Evolutionary conservation across 1,284 basidiomycete genomes (phyloP), one percentile per base, ranked within the genome.

Genomic region (Cryptococcus floricola): DNA sequence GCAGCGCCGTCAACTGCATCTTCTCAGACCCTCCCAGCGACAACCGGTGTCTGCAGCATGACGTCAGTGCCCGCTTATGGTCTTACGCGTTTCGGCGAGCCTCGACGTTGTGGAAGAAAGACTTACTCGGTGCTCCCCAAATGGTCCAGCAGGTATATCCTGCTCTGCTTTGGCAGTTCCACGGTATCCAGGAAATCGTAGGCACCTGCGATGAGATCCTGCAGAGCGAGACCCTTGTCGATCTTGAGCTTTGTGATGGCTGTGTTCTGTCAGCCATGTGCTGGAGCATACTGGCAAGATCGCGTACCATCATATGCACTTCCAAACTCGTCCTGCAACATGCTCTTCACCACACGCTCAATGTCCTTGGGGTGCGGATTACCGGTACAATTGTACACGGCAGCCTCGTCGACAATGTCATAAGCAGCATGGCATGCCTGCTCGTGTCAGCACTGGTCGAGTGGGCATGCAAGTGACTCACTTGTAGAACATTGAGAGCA

Each of bases 281-380:
- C 10, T 34, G 31, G 5, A 10, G 7, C 31, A 34, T 34, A 6
- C 31, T 34, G 3, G 10, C 31, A 34, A 10, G 5, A 10, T 34
- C 10, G 77, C 86, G 62, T 64, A 96, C 93, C 85, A 63, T 87
- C 84, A 71, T 92, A 94, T 13, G 89, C 86, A 0, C 90, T 95
- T 0, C 91, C 93, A 67, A 98, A 98, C 67, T 98, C 95, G 66
- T 97, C 92, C 8, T 87, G 84, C 75, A 98, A 85, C 96, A 99
- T 98, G 12, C 88, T 91, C 65, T 92, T 87, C 38, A 98, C 89
- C 31, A 98, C 89, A 5, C 85, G 84, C 70, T 94, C 91, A 50
- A 99, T 91, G 75, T 98, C 95, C 27, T 84, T 82, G 0, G 96
- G 96, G 71, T 96, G 92, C 14, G 96, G 96, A 64, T 87, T 92